These are phyloP conservation scores for Leucosporidium scottii DNA, from an alignment of 768 basidiomycete genomes.

Conservation along the genomic window DNA sequence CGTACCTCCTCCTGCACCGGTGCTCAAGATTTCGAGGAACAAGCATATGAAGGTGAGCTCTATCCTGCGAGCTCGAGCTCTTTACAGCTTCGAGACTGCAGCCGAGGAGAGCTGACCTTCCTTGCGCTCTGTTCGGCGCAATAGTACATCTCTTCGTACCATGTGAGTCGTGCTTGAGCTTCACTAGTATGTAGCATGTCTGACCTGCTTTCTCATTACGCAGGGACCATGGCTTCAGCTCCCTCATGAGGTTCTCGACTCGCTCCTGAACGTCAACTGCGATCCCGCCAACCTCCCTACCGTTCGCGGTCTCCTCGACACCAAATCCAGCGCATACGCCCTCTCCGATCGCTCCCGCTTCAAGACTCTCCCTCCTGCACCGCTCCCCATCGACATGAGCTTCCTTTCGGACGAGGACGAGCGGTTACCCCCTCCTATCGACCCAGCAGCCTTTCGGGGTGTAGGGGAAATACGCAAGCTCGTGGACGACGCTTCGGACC, in stretches of 20 bases:
- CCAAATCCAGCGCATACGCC: conserved; percentile 37
- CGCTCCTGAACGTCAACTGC: conserved; percentile 66
- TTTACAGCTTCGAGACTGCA: conserved; percentile 63
- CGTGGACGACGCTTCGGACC: conserved; percentile 81
- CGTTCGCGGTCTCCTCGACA: conserved; percentile 31
- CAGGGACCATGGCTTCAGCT: conserved; percentile 90
- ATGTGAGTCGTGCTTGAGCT: conserved; percentile 1
- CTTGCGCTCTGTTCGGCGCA: neutral
- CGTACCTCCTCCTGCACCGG: conserved; percentile 40
- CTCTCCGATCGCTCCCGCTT: conserved; percentile 24
- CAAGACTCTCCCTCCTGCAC: conserved; percentile 46
- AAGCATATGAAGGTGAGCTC: conserved; percentile 84
- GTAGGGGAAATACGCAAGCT: conserved; percentile 67
- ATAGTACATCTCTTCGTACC: conserved; percentile 17
- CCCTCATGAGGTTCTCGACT: conserved; percentile 75
- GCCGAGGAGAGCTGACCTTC: neutral
- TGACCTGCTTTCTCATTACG: conserved; percentile 1
- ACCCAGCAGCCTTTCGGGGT: conserved; percentile 76
- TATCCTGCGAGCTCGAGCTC: too few relatives aligned
- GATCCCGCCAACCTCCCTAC: conserved; percentile 52
- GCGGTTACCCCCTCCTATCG: conserved; percentile 75
- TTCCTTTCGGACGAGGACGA: conserved; percentile 47
- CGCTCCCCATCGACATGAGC: conserved; percentile 33
- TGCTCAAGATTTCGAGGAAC: conserved; percentile 67
- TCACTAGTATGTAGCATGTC: neutral